These are phyloP conservation scores for Cucumis variabilis DNA, from an alignment of 331 rosid species.

Conservation along the genomic window DNA sequence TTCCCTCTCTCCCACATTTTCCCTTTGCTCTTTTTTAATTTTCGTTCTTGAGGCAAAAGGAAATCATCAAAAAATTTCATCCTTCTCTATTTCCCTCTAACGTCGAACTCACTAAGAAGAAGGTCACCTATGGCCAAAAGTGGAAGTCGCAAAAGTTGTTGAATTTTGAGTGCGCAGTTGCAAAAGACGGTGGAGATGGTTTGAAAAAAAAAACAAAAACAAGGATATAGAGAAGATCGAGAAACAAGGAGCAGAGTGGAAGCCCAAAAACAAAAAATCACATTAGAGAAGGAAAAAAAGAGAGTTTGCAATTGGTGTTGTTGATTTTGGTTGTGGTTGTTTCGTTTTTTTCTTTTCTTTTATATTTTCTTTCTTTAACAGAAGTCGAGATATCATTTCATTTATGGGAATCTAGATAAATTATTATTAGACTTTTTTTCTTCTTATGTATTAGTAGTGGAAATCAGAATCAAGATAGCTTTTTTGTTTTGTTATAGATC, in stretches of 20 bases:
- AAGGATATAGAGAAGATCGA: slow-evolving; percentile 22
- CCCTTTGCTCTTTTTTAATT: no score
- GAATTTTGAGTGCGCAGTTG: no score
- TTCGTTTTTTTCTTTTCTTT: neutral
- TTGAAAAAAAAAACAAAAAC: neutral
- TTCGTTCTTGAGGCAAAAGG: no score
- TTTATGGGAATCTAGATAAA: neutral
- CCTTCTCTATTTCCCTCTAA: no score
- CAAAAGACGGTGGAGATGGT: neutral
- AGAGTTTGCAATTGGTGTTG: slow-evolving; percentile 12
- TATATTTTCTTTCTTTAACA: slow-evolving; percentile 20
- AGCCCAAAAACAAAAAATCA: slow-evolving; percentile 25
- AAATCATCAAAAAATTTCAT: no score
- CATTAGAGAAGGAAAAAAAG: slow-evolving; percentile 27
- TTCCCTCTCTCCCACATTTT: no score
- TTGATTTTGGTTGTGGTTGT: slow-evolving; percentile 26
- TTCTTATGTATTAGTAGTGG: neutral
- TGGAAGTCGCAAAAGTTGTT: no score
- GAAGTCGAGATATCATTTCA: slow-evolving; percentile 12
- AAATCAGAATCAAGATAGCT: slow-evolving; percentile 25
- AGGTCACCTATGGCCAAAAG: no score
- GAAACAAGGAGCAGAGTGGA: slow-evolving; percentile 38
- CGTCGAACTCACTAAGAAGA: no score
- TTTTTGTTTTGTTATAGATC: slow-evolving; percentile 49
- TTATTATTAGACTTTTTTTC: neutral